Percentiles rank a stretch among this genome's conserved stretches.
Conservation (phyloP, 768 basidiomycete genomes). For the Agaricus blazei region DNA sequence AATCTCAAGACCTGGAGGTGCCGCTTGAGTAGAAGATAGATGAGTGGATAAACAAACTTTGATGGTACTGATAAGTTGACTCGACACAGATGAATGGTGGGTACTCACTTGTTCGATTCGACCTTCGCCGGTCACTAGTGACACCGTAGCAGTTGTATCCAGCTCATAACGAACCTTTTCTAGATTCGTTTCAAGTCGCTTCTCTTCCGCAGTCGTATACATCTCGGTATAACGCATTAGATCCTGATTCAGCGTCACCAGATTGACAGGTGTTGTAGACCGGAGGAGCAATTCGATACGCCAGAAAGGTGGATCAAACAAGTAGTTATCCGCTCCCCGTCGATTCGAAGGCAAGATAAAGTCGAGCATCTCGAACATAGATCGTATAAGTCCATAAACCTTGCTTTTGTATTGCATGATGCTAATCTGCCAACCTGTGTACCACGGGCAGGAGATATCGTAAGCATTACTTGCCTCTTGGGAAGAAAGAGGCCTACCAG, state of each 20-base stretch:
- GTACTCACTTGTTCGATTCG: conserved; percentile 29
- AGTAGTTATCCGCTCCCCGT: conserved; percentile 27
- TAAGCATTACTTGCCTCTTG: background rate
- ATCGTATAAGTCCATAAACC: conserved; percentile 25
- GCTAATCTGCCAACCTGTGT: conserved; percentile 28
- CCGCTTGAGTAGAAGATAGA: conserved; percentile 26
- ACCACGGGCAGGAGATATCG: background rate
- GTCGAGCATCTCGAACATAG: conserved; percentile 24
- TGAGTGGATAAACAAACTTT: conserved; percentile 28
- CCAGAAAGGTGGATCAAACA: conserved; percentile 28
- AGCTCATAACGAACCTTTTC: conserved; percentile 25
- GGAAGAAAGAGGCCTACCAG: conserved; percentile 16
- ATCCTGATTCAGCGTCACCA: conserved; percentile 22
- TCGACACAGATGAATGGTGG: too few relatives aligned
- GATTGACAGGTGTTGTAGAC: conserved; percentile 23
- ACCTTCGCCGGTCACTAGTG: conserved; percentile 27
- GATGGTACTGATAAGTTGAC: background rate
- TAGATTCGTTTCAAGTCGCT: conserved; percentile 22
- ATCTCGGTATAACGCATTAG: conserved; percentile 22
- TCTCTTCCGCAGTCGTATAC: conserved; percentile 23
- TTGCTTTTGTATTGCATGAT: conserved; percentile 28
- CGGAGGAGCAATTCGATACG: conserved; percentile 27
- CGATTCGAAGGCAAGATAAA: conserved; percentile 25
- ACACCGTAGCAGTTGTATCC: conserved; percentile 27
- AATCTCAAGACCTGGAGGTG: conserved; percentile 26